Conservation (phyloP, 331 rosid species). For the Acacia pycnantha region DNA sequence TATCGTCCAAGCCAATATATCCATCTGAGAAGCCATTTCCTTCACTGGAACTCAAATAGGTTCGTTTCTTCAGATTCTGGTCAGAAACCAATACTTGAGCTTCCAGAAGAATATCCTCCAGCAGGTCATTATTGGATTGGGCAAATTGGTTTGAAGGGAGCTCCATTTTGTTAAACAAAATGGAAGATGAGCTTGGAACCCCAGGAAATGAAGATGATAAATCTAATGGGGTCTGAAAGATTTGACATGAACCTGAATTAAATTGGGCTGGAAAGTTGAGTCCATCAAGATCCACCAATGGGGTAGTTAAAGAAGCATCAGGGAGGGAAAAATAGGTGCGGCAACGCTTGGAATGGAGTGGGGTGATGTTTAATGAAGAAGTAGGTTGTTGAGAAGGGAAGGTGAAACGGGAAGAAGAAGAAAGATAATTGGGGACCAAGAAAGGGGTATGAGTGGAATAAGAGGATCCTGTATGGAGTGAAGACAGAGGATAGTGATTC, state of each 20-base stretch:
- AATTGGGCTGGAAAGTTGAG: conserved; percentile 48
- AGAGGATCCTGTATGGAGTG: conserved; percentile 35
- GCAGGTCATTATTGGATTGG: conserved; percentile 36
- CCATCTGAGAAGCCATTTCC: conserved; percentile 45
- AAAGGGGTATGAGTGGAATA: conserved; percentile 26
- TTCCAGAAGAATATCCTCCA: conserved; percentile 62
- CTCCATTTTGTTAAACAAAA: conserved; percentile 49
- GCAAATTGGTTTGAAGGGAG: conserved; percentile 69
- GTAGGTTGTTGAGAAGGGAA: conserved; percentile 69
- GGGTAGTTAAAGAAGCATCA: conserved; percentile 11
- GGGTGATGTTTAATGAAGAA: conserved; percentile 45
- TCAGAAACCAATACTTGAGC: conserved; percentile 48
- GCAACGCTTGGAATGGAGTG: conserved; percentile 52
- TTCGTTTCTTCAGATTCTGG: conserved; percentile 35
- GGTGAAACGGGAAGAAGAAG: conserved; percentile 34
- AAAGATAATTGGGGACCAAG: conserved; percentile 30
- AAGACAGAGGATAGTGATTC: conserved; percentile 38
- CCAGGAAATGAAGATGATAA: conserved; percentile 20
- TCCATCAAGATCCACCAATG: conserved; percentile 34
- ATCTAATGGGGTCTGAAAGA: conserved; percentile 39
- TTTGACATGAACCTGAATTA: conserved; percentile 37
- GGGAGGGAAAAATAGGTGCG: conserved; percentile 15
- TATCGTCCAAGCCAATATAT: conserved; percentile 38
- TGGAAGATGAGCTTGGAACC: conserved; percentile 20
- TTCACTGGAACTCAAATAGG: conserved; percentile 41